Base-by-base conservation (phyloP, 257 asterid species). In the Fraxinus pennsylvanica region DNA sequence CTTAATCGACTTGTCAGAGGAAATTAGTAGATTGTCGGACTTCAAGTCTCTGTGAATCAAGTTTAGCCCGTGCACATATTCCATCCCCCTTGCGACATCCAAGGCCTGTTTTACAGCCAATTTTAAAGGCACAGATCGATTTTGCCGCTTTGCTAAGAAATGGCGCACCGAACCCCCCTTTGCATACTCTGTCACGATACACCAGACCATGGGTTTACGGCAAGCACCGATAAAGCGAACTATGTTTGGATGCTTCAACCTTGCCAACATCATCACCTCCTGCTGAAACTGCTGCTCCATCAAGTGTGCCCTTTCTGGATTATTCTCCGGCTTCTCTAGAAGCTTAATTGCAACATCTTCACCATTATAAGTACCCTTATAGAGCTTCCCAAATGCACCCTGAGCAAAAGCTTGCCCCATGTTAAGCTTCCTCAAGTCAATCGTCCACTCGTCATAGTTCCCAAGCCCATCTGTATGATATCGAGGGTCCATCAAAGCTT, bases 401-500 rank as follows among this genome's bases (percentile, higher is more conserved):
- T 89, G 91, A 33, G 93, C 93, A 80, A 89, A 89, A n/a, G 93
- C 93, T 0, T 89, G 85, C 21, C 93, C 93, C 90, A 89, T 89
- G 68, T 82, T 81, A 71, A 89, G 93, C 84, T 83, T 89, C 87
- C 90, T 81, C 83, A 89, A 79, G 81, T 87, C 90, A 81, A 89
- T 86, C 14, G 89, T 87, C 93, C 93, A 89, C 38, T 89, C 90
- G 25, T 89, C 87, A 74, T 85, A 89, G 76, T 87, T 75, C 72
- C 84, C 86, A 73, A 87, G 91, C 81, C 93, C 93, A 61, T 87
- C 85, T 9, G 93, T 87, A 19, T 88, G 89, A 81, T 57, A 86
- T 36, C 84, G 84, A 15, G 90, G 87, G 75, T 87, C 91, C 88
- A 89, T 81, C 68, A 89, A 80, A 54, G 91, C 90, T 81, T 82